Base-by-base conservation (phyloP, 1,284 basidiomycete species). In the Ustilago bromivora region DNA sequence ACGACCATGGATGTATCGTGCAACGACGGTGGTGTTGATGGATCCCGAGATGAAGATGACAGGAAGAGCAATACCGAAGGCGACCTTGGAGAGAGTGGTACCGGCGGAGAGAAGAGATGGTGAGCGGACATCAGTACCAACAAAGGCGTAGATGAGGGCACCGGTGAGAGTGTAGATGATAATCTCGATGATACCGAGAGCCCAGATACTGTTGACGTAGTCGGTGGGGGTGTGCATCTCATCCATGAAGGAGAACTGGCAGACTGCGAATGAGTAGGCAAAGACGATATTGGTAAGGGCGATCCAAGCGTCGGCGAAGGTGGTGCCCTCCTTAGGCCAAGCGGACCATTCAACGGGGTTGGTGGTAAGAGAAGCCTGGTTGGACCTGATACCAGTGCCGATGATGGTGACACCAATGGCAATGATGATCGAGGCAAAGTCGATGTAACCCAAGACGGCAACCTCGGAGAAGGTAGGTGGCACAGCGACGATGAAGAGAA, bases 11-110 rank as follows among this genome's bases (percentile, higher is more conserved):
- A 82, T 56, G 57, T 79, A 83, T 12, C 79, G 75, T 4, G 66
- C 80, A 31, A 76, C 80, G 2, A 77, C 74, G n/a, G 71, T 74
- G 15, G 76, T 79, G 80, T 84, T 83, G 71, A 83, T 84, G 35
- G 78, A 79, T 38, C 82, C 81, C 5, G 75, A 78, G 61, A 84
- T 84, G 57, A 81, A 84, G 53, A 84, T 76, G 61, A 82, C 78
- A n/a, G 80, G 80, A 31, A 80, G 52, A 12, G 80, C 78, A 15
- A 81, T 54, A 43, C 82, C 81, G 49, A 81, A 84, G 2, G 80
- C 82, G 6, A 81, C 74, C 66, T 83, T 81, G 38, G 76, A 71
- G 7, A 84, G 66, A n/a, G 74, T 76, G 4, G 55, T 54, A 23
- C 78, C 78, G 2, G 76, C 76, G 1, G 74, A 76, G 7, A 82